These are phyloP conservation scores for Nemophila menziesii DNA, from an alignment of 257 asterid genomes.

Conservation along the genomic window DNA sequence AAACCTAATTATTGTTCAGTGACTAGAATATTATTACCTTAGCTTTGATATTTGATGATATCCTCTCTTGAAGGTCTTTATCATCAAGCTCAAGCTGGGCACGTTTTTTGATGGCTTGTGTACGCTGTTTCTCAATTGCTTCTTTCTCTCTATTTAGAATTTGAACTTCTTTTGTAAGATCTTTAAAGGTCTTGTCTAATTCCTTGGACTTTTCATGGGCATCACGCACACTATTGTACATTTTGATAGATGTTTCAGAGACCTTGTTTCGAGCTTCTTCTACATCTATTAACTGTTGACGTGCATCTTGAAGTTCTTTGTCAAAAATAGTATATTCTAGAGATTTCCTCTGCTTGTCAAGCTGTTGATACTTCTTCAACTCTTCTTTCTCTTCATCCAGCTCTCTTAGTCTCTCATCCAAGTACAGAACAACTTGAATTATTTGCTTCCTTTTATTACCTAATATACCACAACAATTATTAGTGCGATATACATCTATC, in stretches of 20 bases:
- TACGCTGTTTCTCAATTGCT: slow-evolving; percentile 69
- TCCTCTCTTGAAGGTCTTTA: slow-evolving; percentile 76
- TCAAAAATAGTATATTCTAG: slow-evolving; percentile 84
- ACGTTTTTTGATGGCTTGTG: slow-evolving; percentile 74
- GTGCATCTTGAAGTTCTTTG: slow-evolving; percentile 95
- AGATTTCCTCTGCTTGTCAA: slow-evolving; percentile 86
- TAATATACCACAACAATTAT: slow-evolving; percentile 21
- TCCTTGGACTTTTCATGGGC: slow-evolving; percentile 82
- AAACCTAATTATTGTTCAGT: slow-evolving; percentile 8
- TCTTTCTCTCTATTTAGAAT: slow-evolving; percentile 76
- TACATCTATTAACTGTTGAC: slow-evolving; percentile 72
- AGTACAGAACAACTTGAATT: slow-evolving; percentile 93
- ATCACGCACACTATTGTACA: slow-evolving; percentile 58
- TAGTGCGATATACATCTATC: no score
- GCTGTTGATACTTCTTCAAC: slow-evolving; percentile 77
- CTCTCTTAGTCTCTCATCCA: slow-evolving; percentile 92
- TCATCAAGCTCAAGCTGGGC: slow-evolving; percentile 88
- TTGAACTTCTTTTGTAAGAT: slow-evolving; percentile 68
- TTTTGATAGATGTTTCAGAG: slow-evolving; percentile 55
- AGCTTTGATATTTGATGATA: slow-evolving; percentile 52
- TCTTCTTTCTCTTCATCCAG: slow-evolving; percentile 99
- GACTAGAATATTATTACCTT: slow-evolving; percentile 42
- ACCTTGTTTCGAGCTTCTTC: slow-evolving; percentile 59
- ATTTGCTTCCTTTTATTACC: slow-evolving; percentile 91
- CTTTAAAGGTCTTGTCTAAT: slow-evolving; percentile 66